These are phyloP conservation scores for Amaranthus tricolor DNA, from an alignment of 179 eudicot species.

Conservation along the genomic window DNA sequence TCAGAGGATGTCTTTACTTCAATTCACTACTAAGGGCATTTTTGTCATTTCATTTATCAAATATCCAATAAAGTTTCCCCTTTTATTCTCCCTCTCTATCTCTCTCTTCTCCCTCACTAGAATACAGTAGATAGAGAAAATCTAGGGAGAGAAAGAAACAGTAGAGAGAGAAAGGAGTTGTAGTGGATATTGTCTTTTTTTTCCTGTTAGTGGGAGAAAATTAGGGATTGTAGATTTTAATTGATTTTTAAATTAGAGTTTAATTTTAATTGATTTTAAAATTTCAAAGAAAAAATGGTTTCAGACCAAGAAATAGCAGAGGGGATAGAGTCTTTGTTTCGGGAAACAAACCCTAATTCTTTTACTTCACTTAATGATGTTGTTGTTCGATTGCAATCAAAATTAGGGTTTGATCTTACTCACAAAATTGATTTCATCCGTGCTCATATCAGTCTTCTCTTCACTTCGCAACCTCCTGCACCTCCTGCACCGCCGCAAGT, in stretches of 20 bases:
- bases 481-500: slow-evolving; percentile 12
- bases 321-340: slow-evolving; percentile 49
- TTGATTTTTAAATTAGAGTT: background rate
- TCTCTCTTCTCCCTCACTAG: background rate
- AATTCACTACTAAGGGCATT: too few relatives aligned
- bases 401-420: slow-evolving; percentile 64
- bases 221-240: background rate
- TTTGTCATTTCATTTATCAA: background rate
- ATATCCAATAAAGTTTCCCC: slow-evolving; percentile 8
- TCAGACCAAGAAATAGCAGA: slow-evolving; percentile 71
- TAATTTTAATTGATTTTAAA: background rate
- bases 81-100: slow-evolving; percentile 3
- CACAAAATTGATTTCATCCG: slow-evolving; percentile 58
- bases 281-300: slow-evolving; percentile 23
- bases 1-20: too few relatives aligned
- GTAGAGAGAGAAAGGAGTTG: slow-evolving; percentile 15
- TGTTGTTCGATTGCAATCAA: slow-evolving; percentile 56
- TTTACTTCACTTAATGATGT: slow-evolving; percentile 55
- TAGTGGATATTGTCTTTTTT: slow-evolving; percentile 34
- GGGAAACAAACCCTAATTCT: slow-evolving; percentile 50
- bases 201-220: slow-evolving; percentile 30
- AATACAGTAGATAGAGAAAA: too few relatives aligned
- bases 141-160: background rate
- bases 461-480: slow-evolving; percentile 31
- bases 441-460: slow-evolving; percentile 44